Percentiles rank a stretch among this genome's conserved stretches.
Evolutionary conservation across 2,329 filamentous ascomycete species (phyloP).

Genomic region (Pseudocercospora vitis): DNA sequence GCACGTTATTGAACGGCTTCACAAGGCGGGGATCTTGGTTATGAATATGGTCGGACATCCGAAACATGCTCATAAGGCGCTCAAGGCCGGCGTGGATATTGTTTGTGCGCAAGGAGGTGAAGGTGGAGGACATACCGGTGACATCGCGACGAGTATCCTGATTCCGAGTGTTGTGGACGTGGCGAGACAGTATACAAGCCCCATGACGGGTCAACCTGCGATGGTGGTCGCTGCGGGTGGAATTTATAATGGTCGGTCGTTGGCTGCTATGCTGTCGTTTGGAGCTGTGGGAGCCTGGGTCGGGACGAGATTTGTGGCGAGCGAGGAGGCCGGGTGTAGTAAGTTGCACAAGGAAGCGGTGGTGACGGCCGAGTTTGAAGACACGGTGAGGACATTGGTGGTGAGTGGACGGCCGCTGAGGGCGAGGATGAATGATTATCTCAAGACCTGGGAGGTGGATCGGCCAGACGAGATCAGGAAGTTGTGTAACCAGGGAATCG

Average conservation of each 20-base stretch:
- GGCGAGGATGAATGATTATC: constrained; percentile 79
- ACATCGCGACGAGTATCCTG: constrained; percentile 80
- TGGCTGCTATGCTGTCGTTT: constrained; percentile 82
- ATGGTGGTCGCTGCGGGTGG: constrained; percentile 89
- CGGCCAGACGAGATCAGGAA: constrained; percentile 71
- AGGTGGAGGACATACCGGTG: constrained; percentile 88
- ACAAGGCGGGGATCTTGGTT: constrained; percentile 75
- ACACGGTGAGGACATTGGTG: constrained; percentile 80
- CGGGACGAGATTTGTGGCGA: constrained; percentile 86
- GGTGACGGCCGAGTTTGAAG: constrained; percentile 73
- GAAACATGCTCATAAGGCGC: constrained; percentile 84
- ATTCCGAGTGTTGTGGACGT: constrained; percentile 86
- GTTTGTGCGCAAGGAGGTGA: constrained; percentile 91
- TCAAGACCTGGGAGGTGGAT: constrained; percentile 71
- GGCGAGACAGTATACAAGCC: constrained; percentile 68
- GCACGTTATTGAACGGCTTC: constrained; percentile 71
- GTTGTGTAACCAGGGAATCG: constrained; percentile 72
- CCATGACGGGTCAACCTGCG: constrained; percentile 67
- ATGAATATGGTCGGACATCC: constrained; percentile 99
- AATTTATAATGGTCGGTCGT: constrained; percentile 75
- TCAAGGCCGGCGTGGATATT: constrained; percentile 84
- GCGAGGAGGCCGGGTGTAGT: constrained; percentile 75
- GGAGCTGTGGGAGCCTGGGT: constrained; percentile 91
- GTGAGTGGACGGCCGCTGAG: constrained; percentile 78
- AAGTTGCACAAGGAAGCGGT: constrained; percentile 82